A percentile compares a stretch with the other conserved stretches of the same genome.
These are phyloP conservation scores for Syzygium malaccense DNA, from an alignment of 441 rosid species.

Conservation along the genomic window DNA sequence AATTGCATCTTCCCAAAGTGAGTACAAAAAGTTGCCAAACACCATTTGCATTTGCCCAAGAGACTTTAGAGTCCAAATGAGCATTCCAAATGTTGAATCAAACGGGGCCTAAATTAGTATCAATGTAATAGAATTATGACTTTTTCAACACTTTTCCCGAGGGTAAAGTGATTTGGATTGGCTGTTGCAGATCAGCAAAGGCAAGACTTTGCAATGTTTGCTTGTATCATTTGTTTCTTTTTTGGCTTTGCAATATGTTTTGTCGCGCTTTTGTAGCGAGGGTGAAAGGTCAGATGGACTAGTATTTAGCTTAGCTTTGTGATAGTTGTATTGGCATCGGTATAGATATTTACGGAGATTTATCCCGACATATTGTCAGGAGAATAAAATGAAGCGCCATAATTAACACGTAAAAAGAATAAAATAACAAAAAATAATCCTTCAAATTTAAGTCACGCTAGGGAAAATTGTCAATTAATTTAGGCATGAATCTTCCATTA, in stretches of 20 bases:
- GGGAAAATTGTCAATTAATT: neutral
- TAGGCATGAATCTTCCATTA: neutral
- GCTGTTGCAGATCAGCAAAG: neutral
- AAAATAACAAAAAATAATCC: neutral
- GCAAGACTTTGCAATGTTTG: neutral
- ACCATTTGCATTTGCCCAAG: too few relatives aligned
- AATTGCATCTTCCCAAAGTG: too few relatives aligned
- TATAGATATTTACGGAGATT: too few relatives aligned
- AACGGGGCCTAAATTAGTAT: too few relatives aligned
- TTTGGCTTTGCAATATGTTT: neutral
- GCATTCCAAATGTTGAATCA: too few relatives aligned
- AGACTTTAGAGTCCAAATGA: too few relatives aligned
- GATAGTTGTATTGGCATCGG: neutral
- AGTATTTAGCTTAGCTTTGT: neutral
- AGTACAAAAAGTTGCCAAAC: too few relatives aligned
- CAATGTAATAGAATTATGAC: too few relatives aligned
- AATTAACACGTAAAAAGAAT: neutral
- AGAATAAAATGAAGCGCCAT: neutral
- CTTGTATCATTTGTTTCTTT: neutral
- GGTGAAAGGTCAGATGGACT: neutral
- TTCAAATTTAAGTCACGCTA: neutral
- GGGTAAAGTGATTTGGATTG: neutral
- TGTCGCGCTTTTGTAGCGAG: too few relatives aligned
- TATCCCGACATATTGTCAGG: too few relatives aligned
- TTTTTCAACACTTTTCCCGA: too few relatives aligned